Percentiles rank a stretch among this genome's conserved stretches.
Conservation (phyloP, 768 basidiomycete genomes). For the Mycena sanguinolenta region DNA sequence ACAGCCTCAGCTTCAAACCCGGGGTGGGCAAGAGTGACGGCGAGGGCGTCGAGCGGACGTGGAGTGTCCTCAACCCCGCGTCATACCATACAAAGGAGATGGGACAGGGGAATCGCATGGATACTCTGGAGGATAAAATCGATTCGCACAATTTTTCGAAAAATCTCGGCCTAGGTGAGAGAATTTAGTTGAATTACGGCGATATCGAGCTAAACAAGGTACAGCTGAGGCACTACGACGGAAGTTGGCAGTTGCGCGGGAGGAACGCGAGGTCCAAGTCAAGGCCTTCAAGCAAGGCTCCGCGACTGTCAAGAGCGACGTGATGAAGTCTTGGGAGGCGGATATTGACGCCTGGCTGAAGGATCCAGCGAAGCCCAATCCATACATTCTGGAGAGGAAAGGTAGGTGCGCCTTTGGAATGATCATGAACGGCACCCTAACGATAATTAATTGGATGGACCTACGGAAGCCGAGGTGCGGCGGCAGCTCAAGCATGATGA, state of each 20-base stretch:
- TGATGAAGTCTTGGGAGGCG: background rate
- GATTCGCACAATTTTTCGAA: no score
- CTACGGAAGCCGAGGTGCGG: background rate
- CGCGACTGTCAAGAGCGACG: background rate
- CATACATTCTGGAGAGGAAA: background rate
- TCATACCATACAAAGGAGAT: conserved; percentile 1
- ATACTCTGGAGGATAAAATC: no score
- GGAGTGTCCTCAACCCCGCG: background rate
- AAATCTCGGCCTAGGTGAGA: conserved; percentile 12
- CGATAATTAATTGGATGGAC: background rate
- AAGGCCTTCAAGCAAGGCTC: background rate
- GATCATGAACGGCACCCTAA: no score
- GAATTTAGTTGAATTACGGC: background rate
- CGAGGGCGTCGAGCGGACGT: conserved; percentile 1
- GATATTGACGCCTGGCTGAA: background rate
- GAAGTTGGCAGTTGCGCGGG: background rate
- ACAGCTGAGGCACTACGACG: background rate
- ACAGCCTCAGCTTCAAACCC: background rate
- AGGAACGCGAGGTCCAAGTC: background rate
- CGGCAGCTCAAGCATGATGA: background rate
- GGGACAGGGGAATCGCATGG: background rate
- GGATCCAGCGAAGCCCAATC: background rate
- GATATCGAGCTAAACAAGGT: background rate
- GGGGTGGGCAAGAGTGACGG: conserved; percentile 10
- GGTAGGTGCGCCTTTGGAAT: background rate